Base-by-base conservation (phyloP, 495 filamentous ascomycete genomes). In the Tuber calosporum region DNA sequence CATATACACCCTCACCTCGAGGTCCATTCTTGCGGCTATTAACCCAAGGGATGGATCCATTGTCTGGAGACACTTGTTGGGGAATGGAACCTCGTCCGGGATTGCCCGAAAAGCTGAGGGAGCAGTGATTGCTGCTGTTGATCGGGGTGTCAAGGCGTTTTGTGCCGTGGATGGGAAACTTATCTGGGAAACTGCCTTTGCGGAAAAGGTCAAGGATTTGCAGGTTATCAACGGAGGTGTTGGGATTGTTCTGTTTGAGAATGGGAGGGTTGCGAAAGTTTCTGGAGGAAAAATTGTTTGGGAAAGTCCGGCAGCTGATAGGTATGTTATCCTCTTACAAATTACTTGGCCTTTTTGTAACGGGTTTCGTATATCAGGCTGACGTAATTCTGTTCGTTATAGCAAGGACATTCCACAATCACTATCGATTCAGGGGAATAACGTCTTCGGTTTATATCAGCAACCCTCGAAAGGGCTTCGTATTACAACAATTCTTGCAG, bases 1-100 rank as follows among this genome's bases (percentile, higher is more conserved):
- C 40, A 86, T 99, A 41, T 99, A 97, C 82, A 97, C 96, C 0
- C 84, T 98, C 20, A 93, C 92, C 72, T 90, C 96, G 40, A 87
- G 91, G 45, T 87, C 88, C 34, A 87, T 96, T 13, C 83, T 98
- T 1, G 96, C 93, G 40, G 94, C 95, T 0, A 86, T 97, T 17
- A 96, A 97, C 78, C 95, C 95, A 22, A 90, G 88, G 75, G 92
- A 90, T 83, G 95, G 95, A 19, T 85, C 86, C 11, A 77, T 97
- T 30, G 85, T 98, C 13, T 99, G 95, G 95, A 87, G 95, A 53
- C 93, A 97, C 80, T 81, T 88, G 68, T 82, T 96, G 58, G 82
- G 82, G n/a, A 77, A 76, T 73, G 74, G 82, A 72, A 80, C 80
- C 69, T 66, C 69, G 45, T 72, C 82, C 30, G 87, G 88, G 40